These are phyloP conservation scores for Trichoderma hamatum DNA, from an alignment of 2,329 filamentous ascomycete species.

Conservation along the genomic window DNA sequence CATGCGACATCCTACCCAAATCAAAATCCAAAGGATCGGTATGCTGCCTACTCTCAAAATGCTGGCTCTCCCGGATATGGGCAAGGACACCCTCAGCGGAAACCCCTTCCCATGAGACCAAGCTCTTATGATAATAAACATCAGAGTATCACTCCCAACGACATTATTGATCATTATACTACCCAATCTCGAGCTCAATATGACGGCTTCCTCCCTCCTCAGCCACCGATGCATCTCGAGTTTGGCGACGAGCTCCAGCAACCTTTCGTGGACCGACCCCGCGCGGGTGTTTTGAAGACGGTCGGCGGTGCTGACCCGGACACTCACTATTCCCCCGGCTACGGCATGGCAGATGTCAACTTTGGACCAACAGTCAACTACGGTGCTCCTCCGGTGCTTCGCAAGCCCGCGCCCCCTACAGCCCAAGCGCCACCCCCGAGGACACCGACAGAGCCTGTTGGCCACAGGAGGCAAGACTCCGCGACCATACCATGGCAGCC, in stretches of 20 bases:
- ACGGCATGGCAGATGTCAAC: slow-evolving; percentile 73
- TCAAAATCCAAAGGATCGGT: too few species aligned
- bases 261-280: slow-evolving; percentile 64
- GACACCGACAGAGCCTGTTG: slow-evolving; percentile 38
- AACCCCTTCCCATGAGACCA: slow-evolving; percentile 36
- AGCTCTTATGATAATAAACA: slow-evolving; percentile 26
- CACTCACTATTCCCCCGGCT: slow-evolving; percentile 35
- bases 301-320: slow-evolving; percentile 60
- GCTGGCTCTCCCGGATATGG: slow-evolving; percentile 26
- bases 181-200: slow-evolving; percentile 34
- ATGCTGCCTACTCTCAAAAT: neutral
- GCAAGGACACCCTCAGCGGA: slow-evolving; percentile 33
- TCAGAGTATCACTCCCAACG: slow-evolving; percentile 40
- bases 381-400: slow-evolving; percentile 40
- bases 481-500: slow-evolving; percentile 76
- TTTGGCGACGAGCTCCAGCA: slow-evolving; percentile 57
- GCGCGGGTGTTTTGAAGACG: slow-evolving; percentile 79
- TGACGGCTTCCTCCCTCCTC: slow-evolving; percentile 31
- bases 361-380: slow-evolving; percentile 85
- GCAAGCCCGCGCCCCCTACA: slow-evolving; percentile 33
- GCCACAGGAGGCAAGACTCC: slow-evolving; percentile 52
- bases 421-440: slow-evolving; percentile 31
- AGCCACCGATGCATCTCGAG: slow-evolving; percentile 32
- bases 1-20: slow-evolving; percentile 13
- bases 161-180: slow-evolving; percentile 46